Base-by-base conservation (phyloP, 768 basidiomycete genomes). In the Mycena vulgaris region DNA sequence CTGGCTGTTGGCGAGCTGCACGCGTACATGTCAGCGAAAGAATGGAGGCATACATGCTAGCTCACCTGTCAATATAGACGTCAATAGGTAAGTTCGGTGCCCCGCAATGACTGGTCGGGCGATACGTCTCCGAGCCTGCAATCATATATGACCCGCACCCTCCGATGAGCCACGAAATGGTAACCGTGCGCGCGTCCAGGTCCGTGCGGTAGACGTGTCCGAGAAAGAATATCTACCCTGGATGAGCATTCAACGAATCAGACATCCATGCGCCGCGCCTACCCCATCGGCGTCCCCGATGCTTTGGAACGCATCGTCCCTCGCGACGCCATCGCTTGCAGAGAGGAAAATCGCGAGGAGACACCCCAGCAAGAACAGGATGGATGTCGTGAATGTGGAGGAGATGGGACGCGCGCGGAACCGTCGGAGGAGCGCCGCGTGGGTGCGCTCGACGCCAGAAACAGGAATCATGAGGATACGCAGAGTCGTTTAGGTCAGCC, bases 1-100 rank as follows among this genome's bases (percentile, higher is more conserved):
- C 16, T 51, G 28, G 49, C 49, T 16, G 49, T 30, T 21, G 49
- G 17, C 6, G 49, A 28, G 28, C 49, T 51, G 5, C 27, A 17
- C 6, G 28, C 25, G 21, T 14, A 6, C 28, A 35, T 35, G 6
- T 35, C 6, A 16, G 16, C 14, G 25, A 30, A 2, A 51, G 5
- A 17, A 7, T 3, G 14, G 13, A 9, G 11, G 14, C 10, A 6
- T 2, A 25, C 14, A 30, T 6, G 2, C 16, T 13, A 16, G 49
- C 49, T 51, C 49, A 51, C 49, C 49, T 51, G 14, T 51, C 49
- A 30, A 51, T 51, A 16, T 51, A 51, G 5, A 51, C 49, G 30
- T 51, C 30, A 10, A 51, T 17, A 17, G 49, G 27, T 14, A 51
- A 7, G 49, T 51, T 51, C 16, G 49, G 49, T 5, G 49, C 49